Evolutionary conservation across 2,329 filamentous ascomycete species (phyloP), one percentile per base, ranked within the genome.

Genomic region (Zalaria obscura): DNA sequence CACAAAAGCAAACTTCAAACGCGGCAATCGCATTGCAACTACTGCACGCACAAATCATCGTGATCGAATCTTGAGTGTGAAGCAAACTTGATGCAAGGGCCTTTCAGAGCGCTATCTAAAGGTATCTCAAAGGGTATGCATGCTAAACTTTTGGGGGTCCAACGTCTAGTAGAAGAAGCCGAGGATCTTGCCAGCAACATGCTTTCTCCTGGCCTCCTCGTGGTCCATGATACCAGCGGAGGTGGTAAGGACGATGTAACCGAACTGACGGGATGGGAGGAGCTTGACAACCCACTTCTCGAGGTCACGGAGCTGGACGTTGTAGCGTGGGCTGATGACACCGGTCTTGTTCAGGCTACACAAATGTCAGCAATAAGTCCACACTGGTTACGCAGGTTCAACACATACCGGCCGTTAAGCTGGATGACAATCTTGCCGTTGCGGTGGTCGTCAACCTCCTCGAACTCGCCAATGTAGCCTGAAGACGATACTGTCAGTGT

Each of bases 261-360:
- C 91, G 78, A 98, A 98, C 74, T 98, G 91, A 95, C 91, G 91
- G 55, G 91, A 88, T 55, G 91, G 91, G 52, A 98, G 80, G 64
- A 98, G 83, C 80, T 93, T 93, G 73, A 93, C 86, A 60, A 96
- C 87, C 91, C 91, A 98, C 78, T 96, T 95, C 85, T 98, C 91
- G 65, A 98, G 78, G 61, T 98, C 91, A 62, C 76, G 73, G 63
- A 98, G 87, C 69, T 89, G 87, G 70, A 98, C 84, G 79, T 96
- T 96, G 85, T 94, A 98, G 68, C 91, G 85, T 67, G 91, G 91
- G 54, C 82, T 91, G 79, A 98, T 98, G 74, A 95, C 89, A 77
- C 89, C 91, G 53, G 84, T 91, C 82, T 96, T 95, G 84, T 95
- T 95, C 69, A 95, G 78, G 58, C 68, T 72, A 43, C 43, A 34